Evolutionary conservation across 129 eudicot species (phyloP), one percentile per base, ranked within the genome.

Genomic region (Artemisia tridentata): DNA sequence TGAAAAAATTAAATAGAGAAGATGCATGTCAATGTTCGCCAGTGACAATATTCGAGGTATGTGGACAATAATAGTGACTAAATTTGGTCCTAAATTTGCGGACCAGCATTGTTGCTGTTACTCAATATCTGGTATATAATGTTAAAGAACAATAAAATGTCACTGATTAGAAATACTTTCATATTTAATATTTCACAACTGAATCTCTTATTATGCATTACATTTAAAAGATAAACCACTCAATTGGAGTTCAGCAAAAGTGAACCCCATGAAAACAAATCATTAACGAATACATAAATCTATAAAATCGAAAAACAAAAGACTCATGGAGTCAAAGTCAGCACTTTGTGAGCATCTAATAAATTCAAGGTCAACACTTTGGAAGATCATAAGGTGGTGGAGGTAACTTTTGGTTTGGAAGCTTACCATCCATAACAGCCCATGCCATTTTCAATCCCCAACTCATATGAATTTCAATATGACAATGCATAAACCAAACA

Each of bases 311-410:
- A 15, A 46, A 47, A 70, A 63, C 67, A 60, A 47, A 66, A 71
- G 72, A 68, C 70, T 80, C 80, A 55, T 14, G 17, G 65, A 74
- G 72, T 65, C 79, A 74, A 65, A 13, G 15, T 73, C 55, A 65
- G 57, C 65, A 71, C 41, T 69, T 45, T 4, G 23, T 4, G 56
- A 18, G 11, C 7, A 19, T 17, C 38, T 25, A 15, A 66, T n/a
- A 10, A 17, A 66, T 15, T 65, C 7, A n/a, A 34, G 16, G 20
- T 78, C 83, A 86, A 61, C 91, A 86, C 53, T 78, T 76, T 10
- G 92, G 92, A 60, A 86, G 92, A 84, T 86, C 92, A 7, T 80
- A 75, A 13, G 92, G 92, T 48, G 92, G 92, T 49, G 92, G 91
- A 31, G 82, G 86, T 19, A 86, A 63, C 71, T 83, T 86, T 63